These are phyloP conservation scores for Rickenella mellea DNA, from an alignment of 768 basidiomycete genomes.

Conservation along the genomic window DNA sequence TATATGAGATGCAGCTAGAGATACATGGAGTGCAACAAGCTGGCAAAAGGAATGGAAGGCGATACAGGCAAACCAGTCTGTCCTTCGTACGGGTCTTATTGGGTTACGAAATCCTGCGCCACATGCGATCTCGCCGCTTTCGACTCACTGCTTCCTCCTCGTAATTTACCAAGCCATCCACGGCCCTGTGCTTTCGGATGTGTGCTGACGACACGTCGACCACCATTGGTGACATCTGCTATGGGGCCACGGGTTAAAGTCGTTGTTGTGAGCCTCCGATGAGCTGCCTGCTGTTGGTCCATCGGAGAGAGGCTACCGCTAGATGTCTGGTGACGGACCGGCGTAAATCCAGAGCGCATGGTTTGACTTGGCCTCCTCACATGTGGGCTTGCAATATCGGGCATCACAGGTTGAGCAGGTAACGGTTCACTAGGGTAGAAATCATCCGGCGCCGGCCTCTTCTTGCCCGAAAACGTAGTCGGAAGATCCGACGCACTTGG, in stretches of 20 bases:
- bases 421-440: constrained; percentile 48
- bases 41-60: neutral
- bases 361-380: constrained; percentile 48
- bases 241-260: constrained; percentile 27
- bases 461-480: constrained; percentile 45
- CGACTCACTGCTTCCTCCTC: constrained; percentile 22
- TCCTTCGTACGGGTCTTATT: too few relatives aligned
- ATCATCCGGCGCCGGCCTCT: constrained; percentile 70
- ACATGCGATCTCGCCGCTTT: too few relatives aligned
- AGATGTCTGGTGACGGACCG: constrained; percentile 46
- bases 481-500: too few relatives aligned
- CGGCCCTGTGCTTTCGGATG: constrained; percentile 38
- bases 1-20: neutral
- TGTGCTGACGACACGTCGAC: constrained; percentile 7
- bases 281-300: too few relatives aligned
- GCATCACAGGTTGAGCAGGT: constrained; percentile 57
- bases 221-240: constrained; percentile 58
- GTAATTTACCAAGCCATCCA: constrained; percentile 67
- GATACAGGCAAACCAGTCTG: too few relatives aligned
- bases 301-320: too few relatives aligned
- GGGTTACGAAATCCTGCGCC: too few relatives aligned
- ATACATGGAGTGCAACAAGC: neutral
- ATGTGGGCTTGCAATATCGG: constrained; percentile 51
- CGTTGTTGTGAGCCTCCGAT: constrained; percentile 29
- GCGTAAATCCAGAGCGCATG: constrained; percentile 64